Conservation (phyloP, 176 grass and related monocot species). For the Rhynchospora breviuscula region DNA sequence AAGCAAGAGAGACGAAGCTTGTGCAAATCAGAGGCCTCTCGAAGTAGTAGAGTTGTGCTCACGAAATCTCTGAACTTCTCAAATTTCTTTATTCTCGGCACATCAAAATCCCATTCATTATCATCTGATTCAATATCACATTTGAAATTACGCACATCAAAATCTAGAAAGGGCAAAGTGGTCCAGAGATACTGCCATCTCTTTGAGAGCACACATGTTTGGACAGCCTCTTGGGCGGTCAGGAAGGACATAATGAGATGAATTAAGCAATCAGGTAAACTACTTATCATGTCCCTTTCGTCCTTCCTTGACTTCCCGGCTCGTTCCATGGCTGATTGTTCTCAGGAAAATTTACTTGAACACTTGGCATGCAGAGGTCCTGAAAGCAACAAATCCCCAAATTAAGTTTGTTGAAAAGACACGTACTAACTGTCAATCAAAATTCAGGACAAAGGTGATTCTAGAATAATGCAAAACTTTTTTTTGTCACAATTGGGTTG, state of each 20-base stretch:
- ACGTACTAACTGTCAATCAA: too few species aligned
- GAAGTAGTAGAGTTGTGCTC: background rate
- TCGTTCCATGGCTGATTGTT: background rate
- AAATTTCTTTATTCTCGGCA: background rate
- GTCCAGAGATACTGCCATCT: background rate
- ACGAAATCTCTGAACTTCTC: background rate
- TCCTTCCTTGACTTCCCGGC: background rate
- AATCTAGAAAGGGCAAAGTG: background rate
- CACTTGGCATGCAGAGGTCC: too few species aligned
- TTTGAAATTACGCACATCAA: background rate
- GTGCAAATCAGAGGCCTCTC: background rate
- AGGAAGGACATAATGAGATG: background rate
- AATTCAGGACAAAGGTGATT: too few species aligned
- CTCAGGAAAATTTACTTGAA: too few species aligned
- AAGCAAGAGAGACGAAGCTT: background rate
- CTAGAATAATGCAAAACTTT: too few species aligned
- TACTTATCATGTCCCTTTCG: background rate
- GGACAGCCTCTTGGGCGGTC: background rate
- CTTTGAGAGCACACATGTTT: background rate
- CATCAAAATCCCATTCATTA: too few species aligned
- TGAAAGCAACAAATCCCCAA: too few species aligned
- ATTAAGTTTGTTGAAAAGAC: too few species aligned
- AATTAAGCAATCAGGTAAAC: background rate
- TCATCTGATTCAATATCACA: too few species aligned
- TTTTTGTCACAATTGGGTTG: too few species aligned